These are phyloP conservation scores for Botrytis elliptica DNA, from an alignment of 2,329 filamentous ascomycete species.

Conservation along the genomic window DNA sequence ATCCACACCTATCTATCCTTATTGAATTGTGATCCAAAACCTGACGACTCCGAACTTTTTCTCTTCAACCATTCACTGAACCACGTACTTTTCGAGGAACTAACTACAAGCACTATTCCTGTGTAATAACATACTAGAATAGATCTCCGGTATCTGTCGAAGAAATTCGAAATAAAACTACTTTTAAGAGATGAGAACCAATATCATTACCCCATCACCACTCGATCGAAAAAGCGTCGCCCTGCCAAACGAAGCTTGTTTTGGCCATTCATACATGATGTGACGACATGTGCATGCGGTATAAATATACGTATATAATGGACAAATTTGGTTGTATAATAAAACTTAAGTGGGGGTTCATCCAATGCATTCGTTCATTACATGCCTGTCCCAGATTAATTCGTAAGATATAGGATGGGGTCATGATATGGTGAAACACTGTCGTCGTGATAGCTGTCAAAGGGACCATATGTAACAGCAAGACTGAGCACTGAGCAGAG, in stretches of 20 bases:
- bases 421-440: background rate
- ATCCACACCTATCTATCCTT: background rate
- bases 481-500: background rate
- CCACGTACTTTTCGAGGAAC: background rate
- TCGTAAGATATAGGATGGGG: background rate
- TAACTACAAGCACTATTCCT: background rate
- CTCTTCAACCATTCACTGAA: background rate
- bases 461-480: background rate
- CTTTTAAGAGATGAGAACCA: background rate
- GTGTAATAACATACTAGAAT: background rate
- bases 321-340: background rate
- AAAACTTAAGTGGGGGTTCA: background rate
- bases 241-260: background rate
- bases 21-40: background rate
- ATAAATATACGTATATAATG: background rate
- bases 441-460: background rate
- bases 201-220: background rate
- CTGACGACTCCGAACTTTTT: background rate
- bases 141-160: background rate
- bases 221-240: background rate
- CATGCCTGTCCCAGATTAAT: background rate
- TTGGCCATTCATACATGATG: background rate
- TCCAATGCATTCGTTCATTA: background rate
- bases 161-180: background rate
- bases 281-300: background rate